Base-by-base conservation (phyloP, 768 basidiomycete species). In the Hortiboletus flavorubellus region DNA sequence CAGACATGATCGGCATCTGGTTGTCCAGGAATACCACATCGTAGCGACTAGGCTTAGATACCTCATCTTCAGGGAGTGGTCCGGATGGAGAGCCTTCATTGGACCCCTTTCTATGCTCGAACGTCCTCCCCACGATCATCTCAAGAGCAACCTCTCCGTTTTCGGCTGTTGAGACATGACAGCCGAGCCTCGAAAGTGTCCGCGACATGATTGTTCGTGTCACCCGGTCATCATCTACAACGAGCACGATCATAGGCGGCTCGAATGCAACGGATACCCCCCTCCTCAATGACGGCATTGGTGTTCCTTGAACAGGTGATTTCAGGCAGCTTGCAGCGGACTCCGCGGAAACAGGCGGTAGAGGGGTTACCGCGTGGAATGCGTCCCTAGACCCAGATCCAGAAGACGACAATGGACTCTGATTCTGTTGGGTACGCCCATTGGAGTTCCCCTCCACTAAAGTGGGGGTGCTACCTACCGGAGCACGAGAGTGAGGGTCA, bases 1-100 rank as follows among this genome's bases (percentile, higher is more conserved):
- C 93, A 57, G 86, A 86, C 76, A 91, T 77, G 18, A 90, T 74
- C 9, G 87, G 87, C 89, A 93, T 93, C 71, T 92, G 90, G 68
- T 94, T 93, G 58, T 83, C 78, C 60, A 85, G 66, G 67, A 84
- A 83, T 23, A 80, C 71, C 10, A 80, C 71, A 49, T 80, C 80
- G 50, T 72, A 80, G 5, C 54, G 31, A 31, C 53, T 9, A 14
- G 44, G 39, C 33, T 18, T n/a, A n/a, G 46, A 7, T 23, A 8
- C 41, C 1, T 58, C 18, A 0, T 46, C 41, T 39, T 34, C 53
- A 15, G 38, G 12, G 12, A 8, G 41, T n/a, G 40, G 39, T 38
- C 45, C 48, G 23, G 38, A 26, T 7, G 5, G 35, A 15, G 11
- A 18, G 26, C 46, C 43, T 21, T 46, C 47, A 31, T 43, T n/a